Base-by-base conservation (phyloP, 2,329 filamentous ascomycete species). In the Calonectria crousiana region DNA sequence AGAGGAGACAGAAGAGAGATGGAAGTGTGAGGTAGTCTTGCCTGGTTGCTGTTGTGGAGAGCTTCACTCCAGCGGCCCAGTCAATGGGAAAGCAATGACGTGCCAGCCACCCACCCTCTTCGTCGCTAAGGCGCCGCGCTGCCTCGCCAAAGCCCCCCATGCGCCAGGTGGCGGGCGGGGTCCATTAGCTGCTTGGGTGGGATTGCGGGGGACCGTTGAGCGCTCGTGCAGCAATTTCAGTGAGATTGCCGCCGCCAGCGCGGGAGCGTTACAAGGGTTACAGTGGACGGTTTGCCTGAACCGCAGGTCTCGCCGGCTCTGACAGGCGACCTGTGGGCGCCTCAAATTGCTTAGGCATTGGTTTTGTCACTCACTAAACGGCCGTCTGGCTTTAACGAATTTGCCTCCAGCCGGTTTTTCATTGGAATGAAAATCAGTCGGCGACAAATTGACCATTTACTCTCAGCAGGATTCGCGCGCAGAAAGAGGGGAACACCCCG, bases 1-100 rank as follows among this genome's bases (percentile, higher is more conserved):
- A 14, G 64, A 34, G 38, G 34, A 69, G 32, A 41, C 38, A n/a
- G 56, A 47, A 69, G 53, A 34, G 41, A 62, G 36, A 47, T 58
- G 44, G 30, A 49, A 41, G 56, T 56, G 58, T 36, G n/a, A 44
- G 32, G 32, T 41, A 41, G 58, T 64, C 58, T 64, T 44, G 58
- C 58, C 30, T 44, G 34, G 51, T 56, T 49, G 65, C 70, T 53
- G 49, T 69, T 73, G 71, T 73, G 71, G 71, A 73, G 71, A 73
- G 71, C 66, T 73, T 73, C 71, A 69, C 53, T 28, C 34, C 23
- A 34, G 20, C 20, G 23, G 56, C 30, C 65, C 65, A 68, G 70
- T 69, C 47, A 53, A 69, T 34, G 56, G 65, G 51, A 38, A 14
- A 66, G 66, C 66, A 60, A 73, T 73, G 71, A 73, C 71, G 71